These are phyloP conservation scores for Hypoxylon sp. DNA, from an alignment of 2,329 filamentous ascomycete genomes.

Conservation along the genomic window DNA sequence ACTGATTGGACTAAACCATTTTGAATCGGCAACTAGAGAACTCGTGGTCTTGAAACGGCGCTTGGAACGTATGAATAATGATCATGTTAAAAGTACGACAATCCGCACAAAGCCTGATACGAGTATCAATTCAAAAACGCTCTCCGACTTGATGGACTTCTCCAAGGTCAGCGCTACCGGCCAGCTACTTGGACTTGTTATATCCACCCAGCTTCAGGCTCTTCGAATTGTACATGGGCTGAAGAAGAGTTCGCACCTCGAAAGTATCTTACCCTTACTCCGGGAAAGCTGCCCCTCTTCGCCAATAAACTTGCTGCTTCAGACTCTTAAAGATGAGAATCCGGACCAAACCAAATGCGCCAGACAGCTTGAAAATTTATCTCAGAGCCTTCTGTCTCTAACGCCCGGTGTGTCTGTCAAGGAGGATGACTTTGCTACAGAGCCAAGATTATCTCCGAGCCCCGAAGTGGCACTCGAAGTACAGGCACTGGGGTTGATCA, in stretches of 20 bases:
- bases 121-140: constrained; percentile 57
- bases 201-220: constrained; percentile 73
- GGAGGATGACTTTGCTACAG: constrained; percentile 68
- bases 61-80: constrained; percentile 60
- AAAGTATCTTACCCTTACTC: constrained; percentile 68
- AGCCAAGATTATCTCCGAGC: constrained; percentile 66
- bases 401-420: constrained; percentile 75
- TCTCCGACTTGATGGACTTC: constrained; percentile 74
- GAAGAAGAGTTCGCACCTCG: constrained; percentile 70
- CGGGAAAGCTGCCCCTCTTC: constrained; percentile 66
- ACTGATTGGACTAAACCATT: constrained; percentile 72
- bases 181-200: constrained; percentile 65
- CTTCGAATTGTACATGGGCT: constrained; percentile 72
- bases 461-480: constrained; percentile 71
- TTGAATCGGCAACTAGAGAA: constrained; percentile 77
- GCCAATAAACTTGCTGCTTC: constrained; percentile 68
- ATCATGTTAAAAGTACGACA: constrained; percentile 51
- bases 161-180: constrained; percentile 58
- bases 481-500: constrained; percentile 72
- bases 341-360: constrained; percentile 68
- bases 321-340: constrained; percentile 57
- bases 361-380: constrained; percentile 75
- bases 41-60: constrained; percentile 73
- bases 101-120: constrained; percentile 50
- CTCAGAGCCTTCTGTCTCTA: constrained; percentile 73